A percentile compares a stretch with the other conserved stretches of the same genome.
phyloP scores from a whole-genome alignment of 768 basidiomycete species.

The Agaricus subrufescens region DNA sequence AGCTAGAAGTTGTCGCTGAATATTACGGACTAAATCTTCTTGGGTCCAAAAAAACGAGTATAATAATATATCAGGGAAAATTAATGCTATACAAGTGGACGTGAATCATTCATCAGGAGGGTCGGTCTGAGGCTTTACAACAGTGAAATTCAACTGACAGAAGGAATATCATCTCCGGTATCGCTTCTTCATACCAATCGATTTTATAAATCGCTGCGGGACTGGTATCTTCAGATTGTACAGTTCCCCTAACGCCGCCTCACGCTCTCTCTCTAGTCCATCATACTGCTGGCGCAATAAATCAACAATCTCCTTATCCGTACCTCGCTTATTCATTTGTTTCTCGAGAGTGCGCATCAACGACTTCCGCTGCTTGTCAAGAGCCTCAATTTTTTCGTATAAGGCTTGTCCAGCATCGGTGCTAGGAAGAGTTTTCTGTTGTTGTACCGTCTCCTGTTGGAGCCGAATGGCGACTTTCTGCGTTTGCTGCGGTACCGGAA shows the following conservation, averaged over 20 bases:
- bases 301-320: neutral
- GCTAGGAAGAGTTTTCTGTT: slow-evolving; percentile 16
- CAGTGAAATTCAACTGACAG: neutral
- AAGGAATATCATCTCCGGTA: neutral
- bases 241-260: neutral
- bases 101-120: neutral
- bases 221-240: neutral
- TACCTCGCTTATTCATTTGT: neutral
- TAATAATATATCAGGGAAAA: neutral
- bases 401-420: slow-evolving; percentile 21
- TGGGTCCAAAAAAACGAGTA: no score
- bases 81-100: neutral
- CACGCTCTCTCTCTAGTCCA: neutral
- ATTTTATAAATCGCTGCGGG: neutral
- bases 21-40: no score
- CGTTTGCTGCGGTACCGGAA: slow-evolving; percentile 11
- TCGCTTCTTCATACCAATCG: neutral
- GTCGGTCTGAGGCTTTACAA: neutral
- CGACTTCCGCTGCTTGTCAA: slow-evolving; percentile 19
- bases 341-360: slow-evolving; percentile 1
- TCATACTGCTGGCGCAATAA: neutral
- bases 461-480: slow-evolving; percentile 2
- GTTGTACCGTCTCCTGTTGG: slow-evolving; percentile 21
- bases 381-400: slow-evolving; percentile 18
- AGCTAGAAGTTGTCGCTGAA: no score